Percentiles rank a stretch among this genome's conserved stretches.
phyloP scores from a whole-genome alignment of 768 basidiomycete species.

The Amyloporia xantha region DNA sequence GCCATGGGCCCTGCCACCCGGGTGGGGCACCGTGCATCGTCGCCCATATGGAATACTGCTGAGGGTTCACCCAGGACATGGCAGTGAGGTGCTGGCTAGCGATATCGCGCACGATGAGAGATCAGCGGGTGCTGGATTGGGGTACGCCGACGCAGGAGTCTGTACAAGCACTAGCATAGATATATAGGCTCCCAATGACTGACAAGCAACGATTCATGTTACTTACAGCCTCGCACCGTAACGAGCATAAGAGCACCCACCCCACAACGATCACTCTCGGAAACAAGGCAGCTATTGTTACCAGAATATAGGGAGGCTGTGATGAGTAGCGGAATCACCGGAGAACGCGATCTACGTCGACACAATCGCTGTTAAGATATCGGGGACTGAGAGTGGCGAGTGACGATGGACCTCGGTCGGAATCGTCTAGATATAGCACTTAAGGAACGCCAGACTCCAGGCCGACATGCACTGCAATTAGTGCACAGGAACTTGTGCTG shows the following conservation, averaged over 20 bases:
- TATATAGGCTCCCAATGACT: constrained; percentile 10
- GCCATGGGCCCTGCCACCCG: constrained; percentile 34
- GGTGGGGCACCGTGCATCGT: constrained; percentile 2
- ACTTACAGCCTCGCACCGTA: neutral
- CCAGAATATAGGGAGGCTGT: too few species aligned
- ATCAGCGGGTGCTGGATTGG: constrained; percentile 9
- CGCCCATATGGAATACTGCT: constrained; percentile 9
- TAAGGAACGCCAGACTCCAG: constrained; percentile 1
- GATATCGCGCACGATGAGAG: neutral
- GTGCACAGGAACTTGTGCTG: neutral
- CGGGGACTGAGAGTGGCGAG: constrained; percentile 1
- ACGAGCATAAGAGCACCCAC: neutral
- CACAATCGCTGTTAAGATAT: neutral
- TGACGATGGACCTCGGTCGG: neutral
- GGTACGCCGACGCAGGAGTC: constrained; percentile 2
- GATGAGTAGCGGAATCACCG: too few species aligned
- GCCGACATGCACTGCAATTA: neutral
- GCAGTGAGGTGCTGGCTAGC: neutral
- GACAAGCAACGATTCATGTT: neutral
- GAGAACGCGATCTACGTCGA: neutral
- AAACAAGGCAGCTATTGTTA: neutral
- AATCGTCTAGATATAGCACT: constrained; percentile 4
- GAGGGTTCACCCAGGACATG: constrained; percentile 14
- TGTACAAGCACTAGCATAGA: constrained; percentile 16
- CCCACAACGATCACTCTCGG: constrained; percentile 2